Percentiles rank a stretch among this genome's conserved stretches.
Evolutionary conservation across 1,284 basidiomycete species (phyloP).

Genomic region (Pulchroboletus neoregius): DNA sequence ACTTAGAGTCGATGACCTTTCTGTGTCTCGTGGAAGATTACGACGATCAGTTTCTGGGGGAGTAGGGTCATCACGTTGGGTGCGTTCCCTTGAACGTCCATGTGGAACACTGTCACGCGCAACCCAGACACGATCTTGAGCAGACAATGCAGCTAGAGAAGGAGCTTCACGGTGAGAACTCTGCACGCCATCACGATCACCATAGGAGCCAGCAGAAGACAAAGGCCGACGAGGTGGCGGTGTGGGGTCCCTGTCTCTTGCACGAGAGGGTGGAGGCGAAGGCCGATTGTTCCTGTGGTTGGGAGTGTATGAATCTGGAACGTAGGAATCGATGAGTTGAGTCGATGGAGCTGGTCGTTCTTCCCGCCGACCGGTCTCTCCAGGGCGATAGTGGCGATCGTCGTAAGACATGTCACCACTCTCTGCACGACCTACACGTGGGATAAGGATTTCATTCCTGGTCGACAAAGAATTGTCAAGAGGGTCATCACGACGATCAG

Average conservation of each 20-base stretch:
- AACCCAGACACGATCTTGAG: conserved; percentile 25
- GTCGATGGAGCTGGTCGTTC: conserved; percentile 25
- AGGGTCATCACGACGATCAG: conserved; percentile 26
- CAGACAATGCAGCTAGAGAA: conserved; percentile 18
- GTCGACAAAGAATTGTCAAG: conserved; percentile 25
- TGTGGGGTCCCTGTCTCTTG: conserved; percentile 25
- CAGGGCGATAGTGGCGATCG: conserved; percentile 65
- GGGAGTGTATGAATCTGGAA: conserved; percentile 32
- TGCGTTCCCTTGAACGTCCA: conserved; percentile 25
- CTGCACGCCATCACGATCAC: conserved; percentile 23
- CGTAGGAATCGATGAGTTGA: conserved; percentile 32
- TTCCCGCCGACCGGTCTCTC: conserved; percentile 30
- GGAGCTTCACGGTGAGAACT: conserved; percentile 30
- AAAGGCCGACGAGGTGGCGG: conserved; percentile 19
- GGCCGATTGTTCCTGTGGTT: conserved; percentile 21
- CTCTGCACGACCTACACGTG: conserved; percentile 31
- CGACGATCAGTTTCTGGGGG: conserved; percentile 32
- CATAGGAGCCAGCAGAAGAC: conserved; percentile 22
- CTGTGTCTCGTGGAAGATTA: conserved; percentile 37
- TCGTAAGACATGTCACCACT: conserved; percentile 39
- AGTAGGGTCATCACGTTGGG: conserved; percentile 25
- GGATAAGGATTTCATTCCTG: conserved; percentile 26
- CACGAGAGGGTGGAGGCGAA: conserved; percentile 20
- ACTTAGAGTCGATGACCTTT: conserved; percentile 58
- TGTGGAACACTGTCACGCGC: conserved; percentile 11